Evolutionary conservation across 148 eudicot species (phyloP).

Genomic region (Heliosperma pusillum): DNA sequence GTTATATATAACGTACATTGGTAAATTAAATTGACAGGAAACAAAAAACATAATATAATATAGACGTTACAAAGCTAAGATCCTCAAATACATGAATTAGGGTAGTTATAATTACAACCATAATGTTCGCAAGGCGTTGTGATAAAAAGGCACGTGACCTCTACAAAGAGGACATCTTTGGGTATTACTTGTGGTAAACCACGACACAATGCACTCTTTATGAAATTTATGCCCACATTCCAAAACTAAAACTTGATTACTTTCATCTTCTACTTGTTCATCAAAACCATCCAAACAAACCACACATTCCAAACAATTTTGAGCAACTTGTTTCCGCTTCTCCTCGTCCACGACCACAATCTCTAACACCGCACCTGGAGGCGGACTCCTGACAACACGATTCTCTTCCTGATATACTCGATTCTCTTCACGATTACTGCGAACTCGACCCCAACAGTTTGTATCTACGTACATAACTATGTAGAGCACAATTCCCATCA

Average conservation of each 20-base stretch:
- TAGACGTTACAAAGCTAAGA: too few relatives aligned
- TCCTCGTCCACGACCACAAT: background rate
- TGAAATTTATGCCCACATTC: background rate
- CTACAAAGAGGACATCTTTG: too few relatives aligned
- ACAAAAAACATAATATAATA: too few relatives aligned
- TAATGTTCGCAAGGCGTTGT: too few relatives aligned
- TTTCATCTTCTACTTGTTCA: background rate
- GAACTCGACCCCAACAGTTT: background rate
- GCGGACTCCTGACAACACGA: background rate
- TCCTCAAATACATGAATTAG: too few relatives aligned
- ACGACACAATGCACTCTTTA: background rate
- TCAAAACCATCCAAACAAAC: background rate
- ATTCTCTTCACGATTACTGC: background rate
- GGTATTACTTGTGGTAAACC: too few relatives aligned
- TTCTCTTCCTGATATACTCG: background rate
- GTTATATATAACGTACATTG: too few relatives aligned
- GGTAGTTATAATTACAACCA: too few relatives aligned
- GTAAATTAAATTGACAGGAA: too few relatives aligned
- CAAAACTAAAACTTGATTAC: background rate
- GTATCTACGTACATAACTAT: background rate
- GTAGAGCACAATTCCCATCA: background rate
- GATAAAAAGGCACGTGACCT: too few relatives aligned
- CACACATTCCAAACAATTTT: background rate
- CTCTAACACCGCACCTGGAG: background rate
- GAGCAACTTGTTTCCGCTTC: background rate